Conservation (phyloP, 2,329 filamentous ascomycete genomes). For the Fusarium miscanthi region DNA sequence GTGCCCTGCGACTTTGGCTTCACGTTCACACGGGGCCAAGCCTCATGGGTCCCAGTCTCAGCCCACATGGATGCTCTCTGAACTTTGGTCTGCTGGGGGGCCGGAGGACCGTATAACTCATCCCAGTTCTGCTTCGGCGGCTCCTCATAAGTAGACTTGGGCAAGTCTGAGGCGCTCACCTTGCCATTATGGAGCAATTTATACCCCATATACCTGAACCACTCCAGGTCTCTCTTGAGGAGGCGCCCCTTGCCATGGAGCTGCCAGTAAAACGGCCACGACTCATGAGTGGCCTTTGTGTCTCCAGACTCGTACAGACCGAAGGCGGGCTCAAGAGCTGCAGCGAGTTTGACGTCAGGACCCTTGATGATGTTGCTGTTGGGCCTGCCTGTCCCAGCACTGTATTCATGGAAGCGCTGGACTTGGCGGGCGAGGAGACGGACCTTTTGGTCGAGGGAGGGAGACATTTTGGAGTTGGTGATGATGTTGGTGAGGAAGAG, state of each 20-base stretch:
- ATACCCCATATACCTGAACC: background rate
- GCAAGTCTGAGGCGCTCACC: background rate
- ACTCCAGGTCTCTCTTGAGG: background rate
- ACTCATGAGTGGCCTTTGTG: background rate
- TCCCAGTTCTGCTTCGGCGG: background rate
- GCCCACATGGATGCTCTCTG: background rate
- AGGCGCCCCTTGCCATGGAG: background rate
- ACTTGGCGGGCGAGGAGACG: background rate
- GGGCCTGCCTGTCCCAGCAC: background rate
- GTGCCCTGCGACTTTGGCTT: accelerated
- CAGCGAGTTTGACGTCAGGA: background rate
- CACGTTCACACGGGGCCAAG: background rate
- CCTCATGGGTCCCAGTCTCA: background rate
- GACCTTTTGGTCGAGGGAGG: background rate
- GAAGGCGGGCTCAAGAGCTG: background rate
- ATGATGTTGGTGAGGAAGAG: no score
- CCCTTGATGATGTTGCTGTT: background rate
- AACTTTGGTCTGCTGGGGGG: background rate
- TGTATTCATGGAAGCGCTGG: background rate
- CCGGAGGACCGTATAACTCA: background rate
- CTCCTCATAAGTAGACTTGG: background rate
- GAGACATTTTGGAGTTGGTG: background rate
- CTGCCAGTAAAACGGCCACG: background rate
- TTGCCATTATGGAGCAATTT: background rate
- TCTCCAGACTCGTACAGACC: background rate